phyloP scores from a whole-genome alignment of 2,329 filamentous ascomycete species.

The Teratosphaeriaceae sp. region DNA sequence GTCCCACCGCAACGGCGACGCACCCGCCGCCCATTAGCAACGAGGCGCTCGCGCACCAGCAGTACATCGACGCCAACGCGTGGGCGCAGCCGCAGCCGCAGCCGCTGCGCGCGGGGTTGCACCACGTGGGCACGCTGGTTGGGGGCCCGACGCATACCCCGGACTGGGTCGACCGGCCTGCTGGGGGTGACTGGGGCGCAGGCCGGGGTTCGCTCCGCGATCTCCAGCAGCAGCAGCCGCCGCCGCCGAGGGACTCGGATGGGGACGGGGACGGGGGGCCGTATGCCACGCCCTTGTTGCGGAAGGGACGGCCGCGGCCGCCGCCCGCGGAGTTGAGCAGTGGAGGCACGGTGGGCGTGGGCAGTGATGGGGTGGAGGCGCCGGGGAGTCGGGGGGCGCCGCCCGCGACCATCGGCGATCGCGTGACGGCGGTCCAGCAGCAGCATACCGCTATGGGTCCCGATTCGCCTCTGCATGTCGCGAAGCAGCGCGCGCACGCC shows the following conservation, averaged over 20 bases:
- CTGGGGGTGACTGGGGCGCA: conserved; percentile 3
- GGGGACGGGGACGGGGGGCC: conserved; percentile 18
- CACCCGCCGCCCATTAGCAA: too few relatives aligned
- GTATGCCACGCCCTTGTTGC: conserved; percentile 25
- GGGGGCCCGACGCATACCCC: conserved; percentile 28
- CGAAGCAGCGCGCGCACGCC: conserved; percentile 20
- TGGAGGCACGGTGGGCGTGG: conserved; percentile 17
- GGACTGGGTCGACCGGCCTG: conserved; percentile 26
- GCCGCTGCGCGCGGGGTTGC: too few relatives aligned
- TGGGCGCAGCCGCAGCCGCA: conserved; percentile 83
- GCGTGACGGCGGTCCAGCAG: conserved; percentile 2
- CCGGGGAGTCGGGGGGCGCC: conserved; percentile 25
- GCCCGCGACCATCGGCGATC: conserved; percentile 22
- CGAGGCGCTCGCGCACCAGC: conserved; percentile 47
- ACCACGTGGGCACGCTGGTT: conserved; percentile 20
- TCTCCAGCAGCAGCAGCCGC: conserved; percentile 12
- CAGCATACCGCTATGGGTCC: conserved; percentile 1
- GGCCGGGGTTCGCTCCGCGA: conserved; percentile 23
- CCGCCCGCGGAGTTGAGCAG: conserved; percentile 19
- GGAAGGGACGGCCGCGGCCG: conserved; percentile 12
- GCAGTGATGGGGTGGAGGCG: conserved; percentile 23
- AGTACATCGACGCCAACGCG: conserved; percentile 81
- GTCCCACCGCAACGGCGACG: conserved; percentile 16
- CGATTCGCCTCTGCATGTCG: conserved; percentile 20
- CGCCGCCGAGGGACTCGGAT: background rate